These are phyloP conservation scores for Cairneyella variabilis DNA, from an alignment of 495 filamentous ascomycete genomes.

Conservation along the genomic window DNA sequence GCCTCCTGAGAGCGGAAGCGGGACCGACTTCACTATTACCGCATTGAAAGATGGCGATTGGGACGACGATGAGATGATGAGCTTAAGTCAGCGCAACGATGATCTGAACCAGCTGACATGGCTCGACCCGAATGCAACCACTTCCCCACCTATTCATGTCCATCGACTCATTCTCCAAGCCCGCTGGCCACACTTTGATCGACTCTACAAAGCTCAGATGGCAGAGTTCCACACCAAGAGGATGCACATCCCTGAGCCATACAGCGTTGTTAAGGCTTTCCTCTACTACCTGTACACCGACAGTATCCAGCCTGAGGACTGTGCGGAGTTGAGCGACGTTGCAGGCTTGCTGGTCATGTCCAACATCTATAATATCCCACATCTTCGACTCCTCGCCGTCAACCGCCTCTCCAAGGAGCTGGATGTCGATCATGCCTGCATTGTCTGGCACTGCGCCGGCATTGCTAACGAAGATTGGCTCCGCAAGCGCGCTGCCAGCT, in stretches of 20 bases:
- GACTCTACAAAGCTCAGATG: slow-evolving; percentile 90
- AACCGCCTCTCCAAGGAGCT: slow-evolving; percentile 83
- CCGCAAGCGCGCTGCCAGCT: slow-evolving; percentile 76
- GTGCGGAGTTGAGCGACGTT: slow-evolving; percentile 72
- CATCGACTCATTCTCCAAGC: slow-evolving; percentile 91
- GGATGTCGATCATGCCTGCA: slow-evolving; percentile 89
- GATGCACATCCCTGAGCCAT: slow-evolving; percentile 97
- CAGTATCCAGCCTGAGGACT: slow-evolving; percentile 65
- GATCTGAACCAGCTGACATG: slow-evolving; percentile 51
- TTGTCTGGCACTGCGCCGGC: slow-evolving; percentile 92
- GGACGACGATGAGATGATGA: slow-evolving; percentile 58
- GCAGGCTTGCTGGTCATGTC: slow-evolving; percentile 97
- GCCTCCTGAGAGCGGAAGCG: slow-evolving; percentile 70
- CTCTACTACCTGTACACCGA: slow-evolving; percentile 96
- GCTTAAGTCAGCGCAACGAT: slow-evolving; percentile 36
- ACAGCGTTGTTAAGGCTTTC: slow-evolving; percentile 90
- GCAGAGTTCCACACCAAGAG: slow-evolving; percentile 91
- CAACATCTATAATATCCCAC: slow-evolving; percentile 94
- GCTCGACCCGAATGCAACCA: slow-evolving; percentile 57
- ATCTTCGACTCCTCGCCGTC: slow-evolving; percentile 83
- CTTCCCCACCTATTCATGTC: slow-evolving; percentile 85
- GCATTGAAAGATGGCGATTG: slow-evolving; percentile 66
- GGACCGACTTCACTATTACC: slow-evolving; percentile 81
- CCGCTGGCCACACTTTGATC: slow-evolving; percentile 93
- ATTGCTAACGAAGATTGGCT: slow-evolving; percentile 91